phyloP scores from a whole-genome alignment of 768 basidiomycete species.

The Tulasnella sp. region DNA sequence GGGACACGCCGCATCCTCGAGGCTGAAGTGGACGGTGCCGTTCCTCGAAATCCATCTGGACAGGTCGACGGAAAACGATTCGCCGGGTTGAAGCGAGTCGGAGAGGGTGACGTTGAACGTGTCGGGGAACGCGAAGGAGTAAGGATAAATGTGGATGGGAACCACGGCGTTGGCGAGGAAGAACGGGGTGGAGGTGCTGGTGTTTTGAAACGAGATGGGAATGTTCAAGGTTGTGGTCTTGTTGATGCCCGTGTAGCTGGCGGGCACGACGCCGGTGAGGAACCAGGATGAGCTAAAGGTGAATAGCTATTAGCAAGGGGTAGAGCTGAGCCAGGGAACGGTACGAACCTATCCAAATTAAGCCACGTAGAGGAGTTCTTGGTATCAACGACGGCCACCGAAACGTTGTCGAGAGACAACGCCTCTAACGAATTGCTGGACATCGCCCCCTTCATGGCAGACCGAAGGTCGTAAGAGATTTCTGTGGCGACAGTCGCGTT shows the following conservation, averaged over 20 bases:
- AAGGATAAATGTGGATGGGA: too few relatives aligned
- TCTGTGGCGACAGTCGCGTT: slow-evolving; percentile 14
- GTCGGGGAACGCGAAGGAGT: too few relatives aligned
- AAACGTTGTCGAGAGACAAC: not conserved
- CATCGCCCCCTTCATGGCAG: not conserved
- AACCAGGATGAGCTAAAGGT: not conserved
- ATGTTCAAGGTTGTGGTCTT: not conserved
- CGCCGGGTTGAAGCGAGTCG: too few relatives aligned
- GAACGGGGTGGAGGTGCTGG: too few relatives aligned
- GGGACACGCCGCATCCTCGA: too few relatives aligned
- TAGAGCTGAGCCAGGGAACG: not conserved
- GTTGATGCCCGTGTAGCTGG: not conserved
- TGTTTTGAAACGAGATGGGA: too few relatives aligned
- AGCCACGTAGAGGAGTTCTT: slow-evolving; percentile 9
- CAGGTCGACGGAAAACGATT: too few relatives aligned
- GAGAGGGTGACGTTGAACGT: too few relatives aligned
- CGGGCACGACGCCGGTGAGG: slow-evolving; percentile 1
- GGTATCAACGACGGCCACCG: not conserved
- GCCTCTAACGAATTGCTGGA: not conserved
- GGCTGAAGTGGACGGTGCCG: too few relatives aligned
- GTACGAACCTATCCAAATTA: not conserved
- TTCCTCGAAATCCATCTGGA: too few relatives aligned
- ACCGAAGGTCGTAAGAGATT: slow-evolving; percentile 4
- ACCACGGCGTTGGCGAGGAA: too few relatives aligned
- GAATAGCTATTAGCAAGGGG: not conserved